These are phyloP conservation scores for Iris pallida DNA, from an alignment of 116 monocot genomes.

Conservation along the genomic window DNA sequence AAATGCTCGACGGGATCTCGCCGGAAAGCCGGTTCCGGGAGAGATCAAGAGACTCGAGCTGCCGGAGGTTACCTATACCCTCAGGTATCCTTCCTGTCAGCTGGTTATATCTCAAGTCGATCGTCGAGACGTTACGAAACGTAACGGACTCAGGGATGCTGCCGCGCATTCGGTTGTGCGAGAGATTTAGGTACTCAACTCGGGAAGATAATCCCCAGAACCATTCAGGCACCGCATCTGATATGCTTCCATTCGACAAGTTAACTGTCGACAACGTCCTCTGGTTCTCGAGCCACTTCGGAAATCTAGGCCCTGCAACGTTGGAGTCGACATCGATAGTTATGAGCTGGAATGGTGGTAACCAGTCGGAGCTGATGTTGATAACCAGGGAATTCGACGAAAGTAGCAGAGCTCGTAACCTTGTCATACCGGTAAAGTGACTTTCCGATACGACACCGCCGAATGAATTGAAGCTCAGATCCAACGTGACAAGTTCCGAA, in stretches of 20 bases:
- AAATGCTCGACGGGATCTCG: conserved; percentile 1
- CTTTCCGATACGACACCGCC: neutral
- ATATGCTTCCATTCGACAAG: neutral
- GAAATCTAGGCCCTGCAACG: conserved; percentile 6
- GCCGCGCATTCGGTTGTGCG: neutral
- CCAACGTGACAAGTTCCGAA: neutral
- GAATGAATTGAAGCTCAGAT: neutral
- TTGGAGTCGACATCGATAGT: neutral
- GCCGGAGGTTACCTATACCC: neutral
- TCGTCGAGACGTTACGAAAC: conserved; percentile 62
- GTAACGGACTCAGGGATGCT: neutral
- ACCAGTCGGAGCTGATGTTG: neutral
- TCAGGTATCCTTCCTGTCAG: neutral
- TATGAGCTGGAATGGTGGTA: neutral
- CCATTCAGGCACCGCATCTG: conserved; percentile 15
- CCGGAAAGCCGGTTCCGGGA: conserved; percentile 5
- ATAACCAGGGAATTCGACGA: conserved; percentile 1
- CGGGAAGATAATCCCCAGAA: conserved; percentile 8
- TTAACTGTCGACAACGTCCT: neutral
- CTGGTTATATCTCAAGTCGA: conserved; percentile 21
- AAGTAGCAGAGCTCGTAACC: neutral
- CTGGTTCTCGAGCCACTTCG: conserved; percentile 6
- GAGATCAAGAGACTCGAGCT: neutral
- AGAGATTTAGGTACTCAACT: neutral
- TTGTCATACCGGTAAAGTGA: neutral